Conservation (phyloP, 1,139 yeast genomes). For the Yamadazyma pseudoaaseri region DNA sequence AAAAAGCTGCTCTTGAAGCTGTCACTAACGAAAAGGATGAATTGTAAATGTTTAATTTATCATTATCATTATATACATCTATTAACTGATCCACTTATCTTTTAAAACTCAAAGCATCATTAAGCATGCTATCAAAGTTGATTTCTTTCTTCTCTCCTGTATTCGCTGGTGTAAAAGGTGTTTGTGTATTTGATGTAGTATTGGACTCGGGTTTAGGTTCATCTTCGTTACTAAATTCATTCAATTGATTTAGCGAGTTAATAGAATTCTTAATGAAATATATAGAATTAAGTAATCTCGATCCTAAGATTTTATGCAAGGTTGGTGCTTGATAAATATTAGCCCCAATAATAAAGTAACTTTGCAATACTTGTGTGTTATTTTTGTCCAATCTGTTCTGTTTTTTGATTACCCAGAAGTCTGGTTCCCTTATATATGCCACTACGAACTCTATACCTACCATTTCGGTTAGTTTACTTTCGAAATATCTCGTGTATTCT, state of each 20-base stretch:
- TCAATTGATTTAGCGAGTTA: slow-evolving; percentile 33
- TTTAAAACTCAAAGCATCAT: slow-evolving; percentile 8
- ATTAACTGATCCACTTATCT: background rate
- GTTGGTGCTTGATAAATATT: slow-evolving; percentile 89
- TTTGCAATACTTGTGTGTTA: slow-evolving; percentile 54
- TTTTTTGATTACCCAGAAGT: slow-evolving; percentile 86
- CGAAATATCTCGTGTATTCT: slow-evolving; percentile 41
- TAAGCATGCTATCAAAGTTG: slow-evolving; percentile 11
- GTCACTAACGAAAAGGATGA: slow-evolving; percentile 23
- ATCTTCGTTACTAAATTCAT: slow-evolving; percentile 34
- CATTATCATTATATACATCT: background rate
- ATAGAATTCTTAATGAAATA: slow-evolving; percentile 37
- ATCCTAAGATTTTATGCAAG: slow-evolving; percentile 38
- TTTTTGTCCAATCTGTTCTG: slow-evolving; percentile 62
- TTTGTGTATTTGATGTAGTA: slow-evolving; percentile 8
- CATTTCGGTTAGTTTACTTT: slow-evolving; percentile 68
- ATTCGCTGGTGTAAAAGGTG: slow-evolving; percentile 11
- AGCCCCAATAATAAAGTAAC: slow-evolving; percentile 87
- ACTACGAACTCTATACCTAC: slow-evolving; percentile 83
- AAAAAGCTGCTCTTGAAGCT: slow-evolving; percentile 11
- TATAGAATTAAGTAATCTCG: slow-evolving; percentile 38
- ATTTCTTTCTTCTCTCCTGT: slow-evolving; percentile 8
- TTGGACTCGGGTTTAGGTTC: slow-evolving; percentile 4
- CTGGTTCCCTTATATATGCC: slow-evolving; percentile 78
- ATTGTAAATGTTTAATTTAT: slow-evolving; percentile 16